These are phyloP conservation scores for Centaurea solstitialis DNA, from an alignment of 129 eudicot genomes.

Conservation along the genomic window DNA sequence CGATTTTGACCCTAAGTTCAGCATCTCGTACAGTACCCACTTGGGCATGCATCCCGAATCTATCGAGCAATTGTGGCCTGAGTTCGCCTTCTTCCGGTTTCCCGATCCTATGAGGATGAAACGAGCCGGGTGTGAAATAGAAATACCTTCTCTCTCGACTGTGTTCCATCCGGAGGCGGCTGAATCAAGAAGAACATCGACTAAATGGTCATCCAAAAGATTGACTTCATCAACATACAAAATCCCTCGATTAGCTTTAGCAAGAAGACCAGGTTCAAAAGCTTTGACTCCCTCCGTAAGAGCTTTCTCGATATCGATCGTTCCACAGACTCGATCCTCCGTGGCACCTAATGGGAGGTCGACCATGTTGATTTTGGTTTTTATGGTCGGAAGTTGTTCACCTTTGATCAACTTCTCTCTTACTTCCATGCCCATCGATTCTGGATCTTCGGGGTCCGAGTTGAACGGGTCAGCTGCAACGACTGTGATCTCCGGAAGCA, in stretches of 20 bases:
- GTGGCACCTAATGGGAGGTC: slow-evolving; percentile 97
- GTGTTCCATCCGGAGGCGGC: slow-evolving; percentile 97
- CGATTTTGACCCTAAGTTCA: slow-evolving; percentile 83
- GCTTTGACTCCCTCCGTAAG: slow-evolving; percentile 94
- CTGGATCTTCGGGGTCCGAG: slow-evolving; percentile 93
- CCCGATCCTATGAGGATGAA: slow-evolving; percentile 82
- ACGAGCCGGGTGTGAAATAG: slow-evolving; percentile 90
- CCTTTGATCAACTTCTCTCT: slow-evolving; percentile 69
- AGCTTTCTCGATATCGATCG: slow-evolving; percentile 94
- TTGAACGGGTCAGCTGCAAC: slow-evolving; percentile 86
- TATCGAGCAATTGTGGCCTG: slow-evolving; percentile 80
- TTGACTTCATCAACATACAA: slow-evolving; percentile 84
- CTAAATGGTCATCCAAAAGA: slow-evolving; percentile 81
- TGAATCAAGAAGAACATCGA: slow-evolving; percentile 87
- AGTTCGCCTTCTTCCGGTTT: slow-evolving; percentile 88
- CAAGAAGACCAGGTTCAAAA: slow-evolving; percentile 92
- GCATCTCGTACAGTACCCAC: slow-evolving; percentile 91
- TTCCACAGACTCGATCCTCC: slow-evolving; percentile 92
- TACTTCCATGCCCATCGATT: slow-evolving; percentile 88
- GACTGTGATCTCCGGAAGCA: slow-evolving; percentile 86
- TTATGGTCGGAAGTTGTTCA: slow-evolving; percentile 55
- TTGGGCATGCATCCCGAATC: slow-evolving; percentile 95
- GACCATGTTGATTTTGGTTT: slow-evolving; percentile 93
- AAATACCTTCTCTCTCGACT: slow-evolving; percentile 87
- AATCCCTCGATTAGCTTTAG: slow-evolving; percentile 90